A percentile compares a stretch with the other conserved stretches of the same genome.
Evolutionary conservation across 345 rosid genomes (phyloP).

Genomic region (Sonneratia alba): DNA sequence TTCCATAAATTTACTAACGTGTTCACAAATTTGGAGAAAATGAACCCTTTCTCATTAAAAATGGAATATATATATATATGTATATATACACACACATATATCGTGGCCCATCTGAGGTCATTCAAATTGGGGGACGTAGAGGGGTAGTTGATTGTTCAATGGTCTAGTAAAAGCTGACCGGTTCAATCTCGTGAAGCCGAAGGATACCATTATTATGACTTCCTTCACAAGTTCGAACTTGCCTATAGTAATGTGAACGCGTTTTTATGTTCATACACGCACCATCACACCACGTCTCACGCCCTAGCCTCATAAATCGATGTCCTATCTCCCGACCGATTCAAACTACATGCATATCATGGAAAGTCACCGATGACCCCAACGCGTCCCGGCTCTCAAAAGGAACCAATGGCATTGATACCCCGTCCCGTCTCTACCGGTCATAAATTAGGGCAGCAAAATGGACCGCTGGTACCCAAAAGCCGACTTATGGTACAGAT

Average conservation of each 20-base stretch:
- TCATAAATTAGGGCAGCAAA: too few species aligned
- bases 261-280: not conserved
- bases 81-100: too few species aligned
- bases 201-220: not conserved
- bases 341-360: not conserved
- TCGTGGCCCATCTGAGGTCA: too few species aligned
- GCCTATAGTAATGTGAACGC: not conserved
- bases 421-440: too few species aligned
- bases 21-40: too few species aligned
- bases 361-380: not conserved
- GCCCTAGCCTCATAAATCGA: not conserved
- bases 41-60: too few species aligned
- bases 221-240: not conserved
- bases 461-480: too few species aligned
- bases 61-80: too few species aligned
- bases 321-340: not conserved
- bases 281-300: not conserved
- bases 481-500: too few species aligned
- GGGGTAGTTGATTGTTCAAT: not conserved
- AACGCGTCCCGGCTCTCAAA: too few species aligned
- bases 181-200: not conserved
- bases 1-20: too few species aligned
- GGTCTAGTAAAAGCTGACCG: not conserved
- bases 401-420: too few species aligned
- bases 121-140: not conserved